phyloP scores from a whole-genome alignment of 1,284 basidiomycete genomes.

The Puccinia hordei region DNA sequence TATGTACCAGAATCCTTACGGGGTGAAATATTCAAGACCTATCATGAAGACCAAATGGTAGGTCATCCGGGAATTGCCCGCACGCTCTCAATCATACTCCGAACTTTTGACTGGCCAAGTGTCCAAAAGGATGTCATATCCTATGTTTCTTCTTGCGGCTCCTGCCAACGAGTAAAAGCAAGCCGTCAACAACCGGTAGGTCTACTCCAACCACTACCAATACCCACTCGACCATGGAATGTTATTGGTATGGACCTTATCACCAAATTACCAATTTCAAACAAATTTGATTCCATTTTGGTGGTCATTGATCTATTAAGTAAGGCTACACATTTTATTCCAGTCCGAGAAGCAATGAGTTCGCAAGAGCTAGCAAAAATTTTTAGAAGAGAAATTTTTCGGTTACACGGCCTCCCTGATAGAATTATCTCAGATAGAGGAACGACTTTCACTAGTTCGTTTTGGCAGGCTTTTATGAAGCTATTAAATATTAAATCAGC shows the following conservation, averaged over 20 bases:
- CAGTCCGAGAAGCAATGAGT: neutral
- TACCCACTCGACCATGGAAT: neutral
- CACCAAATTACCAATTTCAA: neutral
- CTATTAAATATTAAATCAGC: neutral
- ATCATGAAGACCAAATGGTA: neutral
- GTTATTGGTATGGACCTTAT: too few species aligned
- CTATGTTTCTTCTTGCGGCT: neutral
- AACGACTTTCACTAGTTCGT: neutral
- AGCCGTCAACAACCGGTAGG: neutral
- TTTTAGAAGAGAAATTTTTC: constrained; percentile 2
- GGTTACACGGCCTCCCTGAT: constrained; percentile 28
- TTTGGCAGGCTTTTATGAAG: constrained; percentile 8
- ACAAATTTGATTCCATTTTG: constrained; percentile 2
- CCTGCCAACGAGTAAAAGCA: constrained; percentile 12
- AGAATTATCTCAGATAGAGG: constrained; percentile 27
- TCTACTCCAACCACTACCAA: neutral
- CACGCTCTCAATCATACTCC: neutral
- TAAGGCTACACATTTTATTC: constrained; percentile 35
- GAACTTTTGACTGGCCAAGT: constrained; percentile 28
- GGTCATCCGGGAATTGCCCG: constrained; percentile 23
- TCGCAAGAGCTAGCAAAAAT: neutral
- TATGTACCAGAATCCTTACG: neutral
- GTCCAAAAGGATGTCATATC: neutral
- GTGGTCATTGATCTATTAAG: constrained; percentile 17
- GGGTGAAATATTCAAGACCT: neutral